Percentiles rank a stretch among this genome's conserved stretches.
These are phyloP conservation scores for Leccinellum luteum DNA, from an alignment of 768 basidiomycete genomes.

Conservation along the genomic window DNA sequence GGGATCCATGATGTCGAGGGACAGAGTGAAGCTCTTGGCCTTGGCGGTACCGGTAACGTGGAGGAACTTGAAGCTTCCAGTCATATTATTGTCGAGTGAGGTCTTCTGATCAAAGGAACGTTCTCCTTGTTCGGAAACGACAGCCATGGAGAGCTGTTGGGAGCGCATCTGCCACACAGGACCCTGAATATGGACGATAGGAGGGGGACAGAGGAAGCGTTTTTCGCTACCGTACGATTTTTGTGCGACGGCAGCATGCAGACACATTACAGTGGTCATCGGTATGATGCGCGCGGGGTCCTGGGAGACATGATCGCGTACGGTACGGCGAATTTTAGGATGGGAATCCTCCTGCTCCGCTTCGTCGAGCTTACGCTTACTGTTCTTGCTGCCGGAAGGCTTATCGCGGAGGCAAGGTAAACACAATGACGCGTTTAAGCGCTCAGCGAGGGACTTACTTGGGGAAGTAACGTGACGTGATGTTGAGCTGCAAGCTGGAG, in stretches of 20 bases:
- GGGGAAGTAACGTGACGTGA: conserved; percentile 32
- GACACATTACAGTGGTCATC: conserved; percentile 87
- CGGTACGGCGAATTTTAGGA: conserved; percentile 79
- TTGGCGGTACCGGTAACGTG: conserved; percentile 88
- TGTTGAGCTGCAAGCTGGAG: conserved; percentile 31
- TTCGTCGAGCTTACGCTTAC: conserved; percentile 75
- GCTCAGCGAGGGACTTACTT: conserved; percentile 36
- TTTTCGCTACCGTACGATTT: conserved; percentile 97
- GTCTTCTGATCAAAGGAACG: conserved; percentile 85
- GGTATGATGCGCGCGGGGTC: conserved; percentile 74
- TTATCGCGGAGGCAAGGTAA: conserved; percentile 23
- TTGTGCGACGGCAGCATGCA: conserved; percentile 92
- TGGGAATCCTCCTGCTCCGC: conserved; percentile 61
- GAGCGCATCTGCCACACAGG: conserved; percentile 81
- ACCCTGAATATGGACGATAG: conserved; percentile 89
- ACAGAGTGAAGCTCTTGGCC: conserved; percentile 85
- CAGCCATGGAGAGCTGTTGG: conserved; percentile 81
- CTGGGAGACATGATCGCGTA: conserved; percentile 77
- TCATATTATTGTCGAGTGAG: conserved; percentile 78
- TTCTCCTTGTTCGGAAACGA: conserved; percentile 80
- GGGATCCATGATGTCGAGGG: conserved; percentile 82
- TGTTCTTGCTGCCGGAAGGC: conserved; percentile 40
- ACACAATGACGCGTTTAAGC: conserved; percentile 27
- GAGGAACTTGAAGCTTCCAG: conserved; percentile 87
- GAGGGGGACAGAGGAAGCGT: conserved; percentile 90